A percentile compares a stretch with the other conserved stretches of the same genome.
Conservation (phyloP, 164 flowering plant species). For the Umbilicus rupestris region DNA sequence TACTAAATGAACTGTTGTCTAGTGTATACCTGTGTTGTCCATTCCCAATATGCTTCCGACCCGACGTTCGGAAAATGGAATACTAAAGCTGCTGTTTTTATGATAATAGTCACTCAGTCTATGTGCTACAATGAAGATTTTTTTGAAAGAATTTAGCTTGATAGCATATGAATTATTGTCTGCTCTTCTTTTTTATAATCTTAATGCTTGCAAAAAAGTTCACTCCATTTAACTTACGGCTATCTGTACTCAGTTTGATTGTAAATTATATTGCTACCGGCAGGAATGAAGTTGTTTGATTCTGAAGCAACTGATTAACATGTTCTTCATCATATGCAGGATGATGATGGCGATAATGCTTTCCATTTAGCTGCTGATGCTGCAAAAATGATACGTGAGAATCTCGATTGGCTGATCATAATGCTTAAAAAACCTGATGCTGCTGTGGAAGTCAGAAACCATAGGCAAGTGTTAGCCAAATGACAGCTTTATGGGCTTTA, state of each 20-base stretch:
- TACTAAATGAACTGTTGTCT: neutral
- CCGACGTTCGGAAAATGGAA: neutral
- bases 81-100: neutral
- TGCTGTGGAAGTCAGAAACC: slow-evolving; percentile 83
- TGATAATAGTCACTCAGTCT: neutral
- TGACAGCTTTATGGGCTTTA: neutral
- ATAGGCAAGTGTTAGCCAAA: slow-evolving; percentile 50
- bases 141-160: too few relatives aligned
- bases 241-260: too few relatives aligned
- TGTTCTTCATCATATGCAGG: slow-evolving; percentile 33
- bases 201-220: too few relatives aligned
- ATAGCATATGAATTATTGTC: too few relatives aligned
- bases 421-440: slow-evolving; percentile 84
- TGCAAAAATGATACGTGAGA: slow-evolving; percentile 98
- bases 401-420: slow-evolving; percentile 79
- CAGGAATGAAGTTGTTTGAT: neutral
- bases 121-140: neutral
- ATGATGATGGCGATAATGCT: slow-evolving; percentile 99
- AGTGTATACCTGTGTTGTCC: neutral
- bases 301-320: neutral
- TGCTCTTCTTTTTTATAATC: too few relatives aligned
- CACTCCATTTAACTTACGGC: too few relatives aligned
- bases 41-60: neutral
- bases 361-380: slow-evolving; percentile 97
- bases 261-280: neutral